A percentile compares a stretch with the other conserved stretches of the same genome.
phyloP scores from a whole-genome alignment of 139 green algal genomes.

The Volvox africanus region DNA sequence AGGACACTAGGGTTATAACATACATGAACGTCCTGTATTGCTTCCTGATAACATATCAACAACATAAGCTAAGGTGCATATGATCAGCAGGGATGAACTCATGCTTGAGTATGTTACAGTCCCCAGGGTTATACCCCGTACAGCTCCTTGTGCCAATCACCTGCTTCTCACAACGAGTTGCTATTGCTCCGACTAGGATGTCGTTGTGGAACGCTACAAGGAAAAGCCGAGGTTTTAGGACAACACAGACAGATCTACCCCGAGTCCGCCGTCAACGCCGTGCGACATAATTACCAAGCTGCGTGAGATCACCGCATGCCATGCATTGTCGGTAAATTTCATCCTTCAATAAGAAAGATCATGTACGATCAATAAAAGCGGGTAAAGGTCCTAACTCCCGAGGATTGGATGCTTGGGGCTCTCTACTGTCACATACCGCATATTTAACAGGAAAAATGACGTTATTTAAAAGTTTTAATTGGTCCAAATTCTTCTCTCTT shows the following conservation, averaged over 20 bases:
- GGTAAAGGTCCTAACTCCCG: too few relatives aligned
- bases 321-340: slow-evolving; percentile 66
- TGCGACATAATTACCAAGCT: slow-evolving; percentile 52
- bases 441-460: slow-evolving; percentile 90
- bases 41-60: too few relatives aligned
- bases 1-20: too few relatives aligned
- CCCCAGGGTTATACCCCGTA: too few relatives aligned
- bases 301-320: slow-evolving; percentile 57
- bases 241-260: neutral
- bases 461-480: slow-evolving; percentile 82
- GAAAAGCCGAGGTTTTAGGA: neutral
- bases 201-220: slow-evolving; percentile 59
- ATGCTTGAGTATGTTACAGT: too few relatives aligned
- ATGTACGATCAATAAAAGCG: too few relatives aligned
- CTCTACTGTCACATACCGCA: slow-evolving; percentile 52
- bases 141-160: neutral
- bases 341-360: slow-evolving; percentile 46
- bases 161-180: slow-evolving; percentile 46
- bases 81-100: too few relatives aligned
- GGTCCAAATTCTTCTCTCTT: slow-evolving; percentile 72
- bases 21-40: too few relatives aligned
- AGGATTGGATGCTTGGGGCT: too few relatives aligned
- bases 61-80: too few relatives aligned
- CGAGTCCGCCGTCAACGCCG: neutral
- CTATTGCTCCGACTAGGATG: slow-evolving; percentile 55